A percentile compares a stretch with the other conserved stretches of the same genome.
Evolutionary conservation across 257 asterid species (phyloP).

Genomic region (Osmanthus fragrans): DNA sequence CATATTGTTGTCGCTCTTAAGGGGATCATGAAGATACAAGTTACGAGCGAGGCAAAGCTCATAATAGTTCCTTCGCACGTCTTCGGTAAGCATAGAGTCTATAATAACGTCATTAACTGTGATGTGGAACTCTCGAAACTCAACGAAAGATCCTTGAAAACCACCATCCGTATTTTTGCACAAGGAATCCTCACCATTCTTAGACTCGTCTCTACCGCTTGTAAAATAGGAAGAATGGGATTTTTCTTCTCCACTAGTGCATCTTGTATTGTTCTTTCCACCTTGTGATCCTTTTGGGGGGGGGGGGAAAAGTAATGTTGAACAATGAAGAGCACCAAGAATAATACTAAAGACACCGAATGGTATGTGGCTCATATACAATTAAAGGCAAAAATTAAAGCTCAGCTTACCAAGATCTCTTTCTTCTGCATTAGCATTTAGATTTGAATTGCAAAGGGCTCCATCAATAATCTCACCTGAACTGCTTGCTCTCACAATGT

Average conservation of each 20-base stretch:
- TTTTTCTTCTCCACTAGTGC: neutral
- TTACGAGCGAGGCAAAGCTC: neutral
- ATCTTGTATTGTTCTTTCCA: neutral
- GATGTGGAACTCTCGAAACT: neutral
- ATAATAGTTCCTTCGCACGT: neutral
- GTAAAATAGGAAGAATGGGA: neutral
- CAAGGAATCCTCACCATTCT: neutral
- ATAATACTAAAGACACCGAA: neutral
- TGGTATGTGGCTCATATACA: neutral
- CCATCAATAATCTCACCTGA: neutral
- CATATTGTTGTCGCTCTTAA: neutral
- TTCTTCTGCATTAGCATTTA: neutral
- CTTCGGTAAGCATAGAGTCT: neutral
- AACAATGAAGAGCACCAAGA: neutral
- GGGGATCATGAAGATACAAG: constrained; percentile 2
- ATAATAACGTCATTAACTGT: neutral
- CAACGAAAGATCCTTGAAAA: neutral
- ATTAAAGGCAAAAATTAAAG: neutral
- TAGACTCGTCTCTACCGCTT: neutral
- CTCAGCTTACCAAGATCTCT: neutral
- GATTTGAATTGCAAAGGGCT: neutral
- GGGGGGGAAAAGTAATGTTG: no score
- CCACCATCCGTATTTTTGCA: neutral
- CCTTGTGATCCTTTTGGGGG: neutral
- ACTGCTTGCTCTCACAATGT: neutral